Evolutionary conservation across 352 stramenopile genomes (phyloP).

Genomic region (Globisporangium nagaii): DNA sequence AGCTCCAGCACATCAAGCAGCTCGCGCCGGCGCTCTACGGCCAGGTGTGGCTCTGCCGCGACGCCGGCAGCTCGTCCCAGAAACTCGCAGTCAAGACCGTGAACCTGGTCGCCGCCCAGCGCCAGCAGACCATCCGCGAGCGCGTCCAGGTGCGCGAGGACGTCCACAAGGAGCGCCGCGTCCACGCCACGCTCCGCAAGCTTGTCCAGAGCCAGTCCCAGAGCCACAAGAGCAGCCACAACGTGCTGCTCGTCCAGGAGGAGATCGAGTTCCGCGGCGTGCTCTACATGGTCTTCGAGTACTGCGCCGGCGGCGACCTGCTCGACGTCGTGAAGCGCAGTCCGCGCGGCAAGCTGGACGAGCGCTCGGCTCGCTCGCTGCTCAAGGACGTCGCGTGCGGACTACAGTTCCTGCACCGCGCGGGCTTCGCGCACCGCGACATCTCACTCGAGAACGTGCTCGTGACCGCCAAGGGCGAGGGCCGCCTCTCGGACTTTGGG

Average conservation of each 20-base stretch:
- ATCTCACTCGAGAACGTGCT: conserved; percentile 65
- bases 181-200: conserved; percentile 33
- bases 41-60: conserved; percentile 46
- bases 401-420: conserved; percentile 28
- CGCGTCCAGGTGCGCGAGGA: conserved; percentile 40
- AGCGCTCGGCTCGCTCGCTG: conserved; percentile 27
- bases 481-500: conserved; percentile 54
- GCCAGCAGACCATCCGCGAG: conserved; percentile 33
- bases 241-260: conserved; percentile 43
- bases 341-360: conserved; percentile 22
- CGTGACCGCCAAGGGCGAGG: conserved; percentile 22
- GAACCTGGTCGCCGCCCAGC: conserved; percentile 46
- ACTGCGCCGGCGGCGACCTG: conserved; percentile 44
- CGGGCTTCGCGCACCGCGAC: conserved; percentile 52
- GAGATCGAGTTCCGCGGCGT: conserved; percentile 31
- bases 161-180: conserved; percentile 35
- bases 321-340: conserved; percentile 38
- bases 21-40: conserved; percentile 53
- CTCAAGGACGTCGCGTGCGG: conserved; percentile 30
- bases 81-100: conserved; percentile 11
- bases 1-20: conserved; percentile 28
- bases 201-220: conserved; percentile 6
- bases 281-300: conserved; percentile 52
- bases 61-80: conserved; percentile 13
- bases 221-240: conserved; percentile 12